Evolutionary conservation across 2,329 filamentous ascomycete species (phyloP), one percentile per base, ranked within the genome.

Genomic region (Helotiales sp.): DNA sequence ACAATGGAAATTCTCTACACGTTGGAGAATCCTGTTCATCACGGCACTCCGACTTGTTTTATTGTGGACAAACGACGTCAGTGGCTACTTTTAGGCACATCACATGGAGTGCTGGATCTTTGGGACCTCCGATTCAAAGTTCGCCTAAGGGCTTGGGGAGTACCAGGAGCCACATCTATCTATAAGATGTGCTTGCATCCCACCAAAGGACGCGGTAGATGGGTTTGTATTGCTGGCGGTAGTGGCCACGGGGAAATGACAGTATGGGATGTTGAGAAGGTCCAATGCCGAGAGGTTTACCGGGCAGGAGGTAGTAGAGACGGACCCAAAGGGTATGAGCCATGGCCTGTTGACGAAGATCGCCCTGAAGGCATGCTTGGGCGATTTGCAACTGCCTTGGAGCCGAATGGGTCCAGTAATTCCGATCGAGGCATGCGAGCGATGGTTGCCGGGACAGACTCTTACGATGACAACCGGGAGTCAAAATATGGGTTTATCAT

Each of bases 71-170:
- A 88, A 65, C 92, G 90, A 76, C 90, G 91, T 60, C 93, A 96
- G 75, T 99, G 96, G 96, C 83, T 99, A 2, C 86, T 97, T 1
- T 81, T 98, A 0, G 96, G 94, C 40, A 99, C 96, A 0, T 93
- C 93, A 0, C 94, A 98, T 77, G 96, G 96, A 40, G 90, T 98
- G 30, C 83, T 99, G 7, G 92, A 97, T 76, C 85, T 99, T 1
- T 99, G 96, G 96, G 96, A 99, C 79, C 84, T 99, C 47, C 91
- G 96, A n/a, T 99, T 99, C 83, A 91, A 89, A 71, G 87, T 98
- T 73, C 88, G 93, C 24, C 83, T 98, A 26, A 93, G 92, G 77
- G 92, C 90, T 15, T 98, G 94, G 93, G 93, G 93, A 0, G 86
- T 97, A 30, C 89, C 92, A 0, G 93, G 92, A 24, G 92, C 92